Evolutionary conservation across 2,329 filamentous ascomycete genomes (phyloP).

Genomic region (Aureobasidium sp.): DNA sequence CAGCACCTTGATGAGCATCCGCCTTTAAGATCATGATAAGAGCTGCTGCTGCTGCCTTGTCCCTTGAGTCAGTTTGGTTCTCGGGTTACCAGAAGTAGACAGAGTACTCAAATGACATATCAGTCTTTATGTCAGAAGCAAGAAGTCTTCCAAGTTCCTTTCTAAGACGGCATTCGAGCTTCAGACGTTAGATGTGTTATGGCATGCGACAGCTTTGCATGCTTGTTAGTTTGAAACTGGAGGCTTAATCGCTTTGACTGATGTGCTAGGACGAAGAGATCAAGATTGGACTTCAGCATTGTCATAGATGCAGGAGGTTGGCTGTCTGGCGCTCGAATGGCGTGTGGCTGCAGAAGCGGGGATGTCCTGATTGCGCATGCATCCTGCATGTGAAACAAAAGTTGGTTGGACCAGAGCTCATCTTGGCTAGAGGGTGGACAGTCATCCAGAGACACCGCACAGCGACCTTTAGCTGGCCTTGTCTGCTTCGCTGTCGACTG

Average conservation of each 20-base stretch:
- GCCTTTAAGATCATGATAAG: neutral
- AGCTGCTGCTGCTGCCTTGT: neutral
- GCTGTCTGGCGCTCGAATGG: neutral
- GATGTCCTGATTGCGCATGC: constrained; percentile 9
- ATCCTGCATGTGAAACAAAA: neutral
- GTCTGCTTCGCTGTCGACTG: constrained; percentile 3
- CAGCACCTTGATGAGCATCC: constrained; percentile 1
- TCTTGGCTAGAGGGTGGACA: neutral
- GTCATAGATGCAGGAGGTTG: neutral
- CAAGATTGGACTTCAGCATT: neutral
- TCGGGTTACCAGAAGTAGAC: neutral
- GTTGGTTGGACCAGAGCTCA: neutral
- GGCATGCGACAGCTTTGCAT: neutral
- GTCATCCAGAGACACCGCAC: neutral
- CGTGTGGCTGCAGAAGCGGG: constrained; percentile 10
- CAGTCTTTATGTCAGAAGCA: neutral
- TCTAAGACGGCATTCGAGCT: neutral
- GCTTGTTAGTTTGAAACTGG: neutral
- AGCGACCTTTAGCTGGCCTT: neutral
- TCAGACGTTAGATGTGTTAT: neutral
- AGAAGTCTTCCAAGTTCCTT: neutral
- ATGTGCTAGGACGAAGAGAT: no score
- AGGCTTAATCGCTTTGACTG: neutral
- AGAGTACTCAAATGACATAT: neutral
- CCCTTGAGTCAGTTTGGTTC: neutral